Percentiles rank a stretch among this genome's conserved stretches.
These are phyloP conservation scores for Citrus glauca DNA, from an alignment of 345 rosid species.

Conservation along the genomic window DNA sequence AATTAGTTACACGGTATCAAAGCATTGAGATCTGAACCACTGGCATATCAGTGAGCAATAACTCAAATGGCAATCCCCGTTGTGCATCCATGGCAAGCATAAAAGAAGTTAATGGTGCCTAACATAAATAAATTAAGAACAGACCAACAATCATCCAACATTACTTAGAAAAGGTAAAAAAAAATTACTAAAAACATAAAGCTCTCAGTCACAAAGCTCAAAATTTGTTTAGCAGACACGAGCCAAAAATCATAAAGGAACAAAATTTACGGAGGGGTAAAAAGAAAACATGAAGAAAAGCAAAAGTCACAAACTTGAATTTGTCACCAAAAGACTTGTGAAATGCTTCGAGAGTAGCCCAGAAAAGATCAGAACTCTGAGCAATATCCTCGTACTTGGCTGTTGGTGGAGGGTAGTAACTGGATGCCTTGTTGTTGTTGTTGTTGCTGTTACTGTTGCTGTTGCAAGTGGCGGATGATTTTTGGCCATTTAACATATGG, in stretches of 20 bases:
- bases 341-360: slow-evolving; percentile 63
- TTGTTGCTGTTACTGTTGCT: slow-evolving; percentile 3
- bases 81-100: neutral
- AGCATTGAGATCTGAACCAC: neutral
- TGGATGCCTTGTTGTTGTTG: neutral
- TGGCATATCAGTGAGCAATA: neutral
- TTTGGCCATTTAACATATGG: slow-evolving; percentile 14
- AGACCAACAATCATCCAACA: neutral
- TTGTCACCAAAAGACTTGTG: slow-evolving; percentile 41
- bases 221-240: neutral
- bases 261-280: neutral
- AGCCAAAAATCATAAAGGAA: neutral
- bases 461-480: slow-evolving; percentile 1
- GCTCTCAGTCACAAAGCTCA: neutral
- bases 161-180: neutral
- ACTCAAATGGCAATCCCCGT: neutral
- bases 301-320: slow-evolving; percentile 44
- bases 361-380: slow-evolving; percentile 62
- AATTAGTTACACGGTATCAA: neutral
- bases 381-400: slow-evolving; percentile 56
- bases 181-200: neutral
- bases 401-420: slow-evolving; percentile 41
- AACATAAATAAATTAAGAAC: neutral
- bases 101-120: neutral
- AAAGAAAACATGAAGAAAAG: neutral